Evolutionary conservation across 1,139 yeast genomes (phyloP).

Genomic region (Lodderomyces beijingensis): DNA sequence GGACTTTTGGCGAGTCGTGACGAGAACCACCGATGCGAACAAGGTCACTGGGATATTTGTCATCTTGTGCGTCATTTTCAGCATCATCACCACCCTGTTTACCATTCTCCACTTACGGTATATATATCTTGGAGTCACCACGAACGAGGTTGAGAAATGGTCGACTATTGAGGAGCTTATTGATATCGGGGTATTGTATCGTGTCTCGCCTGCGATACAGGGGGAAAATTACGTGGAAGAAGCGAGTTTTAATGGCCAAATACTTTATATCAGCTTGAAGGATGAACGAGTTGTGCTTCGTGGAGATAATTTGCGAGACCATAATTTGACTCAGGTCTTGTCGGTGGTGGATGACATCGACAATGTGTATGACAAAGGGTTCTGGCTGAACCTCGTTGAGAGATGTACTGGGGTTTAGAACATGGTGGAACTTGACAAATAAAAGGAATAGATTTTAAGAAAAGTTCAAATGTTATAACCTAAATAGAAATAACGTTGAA

Average conservation of each 20-base stretch:
- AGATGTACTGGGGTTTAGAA: too few species aligned
- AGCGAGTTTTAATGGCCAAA: slow-evolving; percentile 10
- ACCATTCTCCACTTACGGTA: slow-evolving; percentile 57
- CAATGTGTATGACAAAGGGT: slow-evolving; percentile 70
- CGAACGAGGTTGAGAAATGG: slow-evolving; percentile 89
- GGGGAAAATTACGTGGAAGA: slow-evolving; percentile 15
- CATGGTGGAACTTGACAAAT: too few species aligned
- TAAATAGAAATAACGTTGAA: too few species aligned
- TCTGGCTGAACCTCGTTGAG: slow-evolving; percentile 42
- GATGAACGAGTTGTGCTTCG: slow-evolving; percentile 19
- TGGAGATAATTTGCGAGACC: slow-evolving; percentile 9
- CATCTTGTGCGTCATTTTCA: slow-evolving; percentile 50
- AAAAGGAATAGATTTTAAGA: too few species aligned
- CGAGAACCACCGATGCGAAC: slow-evolving; percentile 28
- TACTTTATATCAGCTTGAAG: slow-evolving; percentile 27
- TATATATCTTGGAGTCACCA: slow-evolving; percentile 79
- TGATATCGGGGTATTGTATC: slow-evolving; percentile 28
- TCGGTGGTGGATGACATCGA: slow-evolving; percentile 43
- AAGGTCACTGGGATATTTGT: slow-evolving; percentile 49
- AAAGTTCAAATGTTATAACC: too few species aligned
- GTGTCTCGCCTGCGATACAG: slow-evolving; percentile 10
- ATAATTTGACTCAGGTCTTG: slow-evolving; percentile 23
- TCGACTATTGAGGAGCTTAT: slow-evolving; percentile 61
- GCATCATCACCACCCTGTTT: slow-evolving; percentile 54
- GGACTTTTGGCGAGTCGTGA: slow-evolving; percentile 23